Percentiles rank a stretch among this genome's conserved stretches.
Evolutionary conservation across 768 basidiomycete genomes (phyloP).

Genomic region (Rhodotorula diobovata): DNA sequence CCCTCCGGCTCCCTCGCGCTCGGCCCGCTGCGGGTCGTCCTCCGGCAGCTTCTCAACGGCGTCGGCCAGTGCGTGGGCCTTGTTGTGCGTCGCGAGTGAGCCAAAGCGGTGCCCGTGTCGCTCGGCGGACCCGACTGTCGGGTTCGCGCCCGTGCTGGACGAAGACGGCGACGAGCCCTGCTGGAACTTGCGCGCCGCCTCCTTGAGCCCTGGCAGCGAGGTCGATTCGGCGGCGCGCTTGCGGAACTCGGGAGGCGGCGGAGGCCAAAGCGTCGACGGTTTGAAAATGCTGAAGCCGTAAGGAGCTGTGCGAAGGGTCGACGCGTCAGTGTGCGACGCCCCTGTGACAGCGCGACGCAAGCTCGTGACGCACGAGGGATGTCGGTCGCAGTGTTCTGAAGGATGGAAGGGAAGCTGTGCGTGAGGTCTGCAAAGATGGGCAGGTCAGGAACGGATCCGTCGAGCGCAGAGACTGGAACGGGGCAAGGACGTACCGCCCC

Average conservation of each 20-base stretch:
- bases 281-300: slow-evolving; percentile 49
- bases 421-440: slow-evolving; percentile 59
- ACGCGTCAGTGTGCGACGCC: not conserved
- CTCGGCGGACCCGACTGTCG: not conserved
- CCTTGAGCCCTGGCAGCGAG: slow-evolving; percentile 26
- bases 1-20: not conserved
- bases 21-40: slow-evolving; percentile 15
- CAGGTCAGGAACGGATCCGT: not conserved
- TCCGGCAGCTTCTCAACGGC: slow-evolving; percentile 13
- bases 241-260: slow-evolving; percentile 47
- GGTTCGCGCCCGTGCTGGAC: no score
- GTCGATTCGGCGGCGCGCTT: slow-evolving; percentile 36
- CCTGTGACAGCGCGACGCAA: not conserved
- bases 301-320: slow-evolving; percentile 32
- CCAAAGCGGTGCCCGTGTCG: not conserved
- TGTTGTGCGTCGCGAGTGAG: slow-evolving; percentile 18
- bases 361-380: slow-evolving; percentile 40
- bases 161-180: not conserved
- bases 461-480: no score
- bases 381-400: slow-evolving; percentile 74
- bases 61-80: slow-evolving; percentile 24
- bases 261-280: slow-evolving; percentile 49
- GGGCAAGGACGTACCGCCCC: slow-evolving; percentile 54
- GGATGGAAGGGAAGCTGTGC: slow-evolving; percentile 86
- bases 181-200: slow-evolving; percentile 10